Percentiles rank a stretch among this genome's conserved stretches.
phyloP scores from a whole-genome alignment of 331 rosid species.

The Spiraea crenata region DNA sequence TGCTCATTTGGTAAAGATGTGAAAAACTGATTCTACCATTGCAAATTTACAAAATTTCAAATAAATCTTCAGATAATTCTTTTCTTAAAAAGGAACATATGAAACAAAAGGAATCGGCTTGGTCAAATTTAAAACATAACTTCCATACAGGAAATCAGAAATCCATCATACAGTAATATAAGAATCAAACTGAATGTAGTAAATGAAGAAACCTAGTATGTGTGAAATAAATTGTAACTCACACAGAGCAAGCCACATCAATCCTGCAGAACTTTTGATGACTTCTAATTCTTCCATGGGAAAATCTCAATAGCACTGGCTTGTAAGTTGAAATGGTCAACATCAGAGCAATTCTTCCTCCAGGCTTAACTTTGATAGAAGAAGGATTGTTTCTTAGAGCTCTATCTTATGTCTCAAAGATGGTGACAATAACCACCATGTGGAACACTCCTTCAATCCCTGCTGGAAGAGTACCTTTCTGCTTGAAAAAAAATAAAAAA shows the following conservation, averaged over 20 bases:
- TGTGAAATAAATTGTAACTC: constrained; percentile 29
- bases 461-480: constrained; percentile 14
- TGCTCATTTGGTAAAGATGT: constrained; percentile 18
- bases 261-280: constrained; percentile 27
- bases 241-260: constrained; percentile 46
- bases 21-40: neutral
- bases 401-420: constrained; percentile 5
- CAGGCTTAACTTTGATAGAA: constrained; percentile 11
- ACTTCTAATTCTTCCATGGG: constrained; percentile 26
- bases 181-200: neutral
- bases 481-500: constrained; percentile 10
- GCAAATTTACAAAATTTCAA: neutral
- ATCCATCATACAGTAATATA: no score
- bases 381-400: constrained; percentile 11
- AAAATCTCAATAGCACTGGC: constrained; percentile 34
- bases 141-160: neutral
- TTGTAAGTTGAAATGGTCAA: constrained; percentile 48
- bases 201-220: neutral
- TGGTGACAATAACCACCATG: constrained; percentile 12
- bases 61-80: neutral
- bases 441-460: constrained; percentile 21
- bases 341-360: constrained; percentile 32
- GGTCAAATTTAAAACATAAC: neutral
- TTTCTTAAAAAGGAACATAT: neutral
- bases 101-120: neutral